These are phyloP conservation scores for Fusarium odoratissimum DNA, from an alignment of 2,329 filamentous ascomycete genomes.

Conservation along the genomic window DNA sequence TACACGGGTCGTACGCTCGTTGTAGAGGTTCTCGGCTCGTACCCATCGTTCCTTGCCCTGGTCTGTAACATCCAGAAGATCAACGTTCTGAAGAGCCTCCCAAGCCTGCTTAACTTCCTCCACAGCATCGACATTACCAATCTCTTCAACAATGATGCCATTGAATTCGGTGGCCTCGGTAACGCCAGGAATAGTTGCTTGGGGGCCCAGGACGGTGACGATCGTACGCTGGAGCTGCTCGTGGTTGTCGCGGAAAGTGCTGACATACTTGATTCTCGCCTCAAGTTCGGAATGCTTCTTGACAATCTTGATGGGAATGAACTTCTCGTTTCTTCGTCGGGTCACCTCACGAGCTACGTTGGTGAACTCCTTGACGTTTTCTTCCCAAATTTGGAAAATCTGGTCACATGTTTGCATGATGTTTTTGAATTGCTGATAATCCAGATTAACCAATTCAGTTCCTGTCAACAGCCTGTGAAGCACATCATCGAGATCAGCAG, in stretches of 20 bases:
- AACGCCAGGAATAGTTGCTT: slow-evolving; percentile 66
- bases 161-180: slow-evolving; percentile 64
- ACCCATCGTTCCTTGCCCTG: slow-evolving; percentile 94
- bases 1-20: slow-evolving; percentile 94
- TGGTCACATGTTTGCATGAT: slow-evolving; percentile 86
- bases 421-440: slow-evolving; percentile 88
- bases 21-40: slow-evolving; percentile 94
- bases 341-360: slow-evolving; percentile 97
- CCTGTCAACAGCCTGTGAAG: slow-evolving; percentile 89
- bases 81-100: slow-evolving; percentile 92
- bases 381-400: slow-evolving; percentile 95
- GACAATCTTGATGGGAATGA: slow-evolving; percentile 96
- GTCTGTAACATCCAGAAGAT: slow-evolving; percentile 89
- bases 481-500: slow-evolving; percentile 87
- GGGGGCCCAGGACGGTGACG: slow-evolving; percentile 91
- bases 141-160: slow-evolving; percentile 86
- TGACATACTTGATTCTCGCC: slow-evolving; percentile 90
- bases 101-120: slow-evolving; percentile 97
- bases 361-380: slow-evolving; percentile 96
- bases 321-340: slow-evolving; percentile 93
- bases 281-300: slow-evolving; percentile 90
- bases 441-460: slow-evolving; percentile 88
- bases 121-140: slow-evolving; percentile 96
- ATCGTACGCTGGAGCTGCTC: slow-evolving; percentile 98
- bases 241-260: slow-evolving; percentile 95